Evolutionary conservation across 495 filamentous ascomycete species (phyloP).

Genomic region (Lophiostoma macrostomum): DNA sequence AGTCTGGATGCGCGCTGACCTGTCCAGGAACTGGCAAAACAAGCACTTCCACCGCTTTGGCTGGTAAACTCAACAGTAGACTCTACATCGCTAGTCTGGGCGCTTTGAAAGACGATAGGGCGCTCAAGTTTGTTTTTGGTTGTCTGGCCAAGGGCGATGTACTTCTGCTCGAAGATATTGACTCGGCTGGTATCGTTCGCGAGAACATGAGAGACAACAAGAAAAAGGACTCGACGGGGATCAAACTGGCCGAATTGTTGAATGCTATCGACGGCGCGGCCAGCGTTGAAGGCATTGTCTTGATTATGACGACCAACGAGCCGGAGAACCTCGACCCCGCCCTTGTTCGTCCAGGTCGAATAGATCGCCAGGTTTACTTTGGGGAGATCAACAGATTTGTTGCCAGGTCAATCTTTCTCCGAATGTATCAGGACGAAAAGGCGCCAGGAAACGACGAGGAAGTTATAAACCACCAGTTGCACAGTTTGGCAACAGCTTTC

Average conservation of each 20-base stretch:
- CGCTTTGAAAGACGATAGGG: background rate
- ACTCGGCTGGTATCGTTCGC: slow-evolving; percentile 53
- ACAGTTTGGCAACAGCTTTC: slow-evolving; percentile 51
- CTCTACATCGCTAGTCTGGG: slow-evolving; percentile 60
- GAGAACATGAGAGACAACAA: slow-evolving; percentile 28
- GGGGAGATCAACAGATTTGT: slow-evolving; percentile 48
- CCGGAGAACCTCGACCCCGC: slow-evolving; percentile 71
- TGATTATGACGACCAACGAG: slow-evolving; percentile 87
- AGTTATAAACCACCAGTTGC: slow-evolving; percentile 32
- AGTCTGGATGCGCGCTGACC: too few species aligned
- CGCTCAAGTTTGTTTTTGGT: background rate
- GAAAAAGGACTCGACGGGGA: slow-evolving; percentile 16
- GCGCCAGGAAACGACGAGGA: slow-evolving; percentile 44
- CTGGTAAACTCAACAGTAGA: slow-evolving; percentile 61
- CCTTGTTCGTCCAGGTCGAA: slow-evolving; percentile 70
- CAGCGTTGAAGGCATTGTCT: slow-evolving; percentile 68
- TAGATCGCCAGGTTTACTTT: slow-evolving; percentile 68
- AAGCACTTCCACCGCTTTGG: slow-evolving; percentile 60
- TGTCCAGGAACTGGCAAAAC: slow-evolving; percentile 72
- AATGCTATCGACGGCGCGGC: slow-evolving; percentile 80
- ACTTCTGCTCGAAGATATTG: slow-evolving; percentile 66
- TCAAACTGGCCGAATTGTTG: slow-evolving; percentile 69
- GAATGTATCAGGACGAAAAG: slow-evolving; percentile 47
- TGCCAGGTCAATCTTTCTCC: slow-evolving; percentile 50
- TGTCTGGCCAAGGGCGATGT: slow-evolving; percentile 51